Conservation (phyloP, 176 grass and related monocot genomes). For the Aegilops tauschii region DNA sequence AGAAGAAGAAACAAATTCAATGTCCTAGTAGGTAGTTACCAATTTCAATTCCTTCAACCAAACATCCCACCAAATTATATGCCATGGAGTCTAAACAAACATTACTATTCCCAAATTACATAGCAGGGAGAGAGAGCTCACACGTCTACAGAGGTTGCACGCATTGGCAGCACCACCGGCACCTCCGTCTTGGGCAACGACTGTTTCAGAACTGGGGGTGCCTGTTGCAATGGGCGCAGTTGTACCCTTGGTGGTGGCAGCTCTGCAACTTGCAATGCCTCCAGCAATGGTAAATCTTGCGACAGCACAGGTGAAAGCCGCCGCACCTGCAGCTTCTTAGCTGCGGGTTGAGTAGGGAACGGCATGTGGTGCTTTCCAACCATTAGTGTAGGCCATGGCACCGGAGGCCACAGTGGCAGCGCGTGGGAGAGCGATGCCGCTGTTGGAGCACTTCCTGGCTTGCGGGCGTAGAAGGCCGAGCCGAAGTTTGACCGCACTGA, state of each 20-base stretch:
- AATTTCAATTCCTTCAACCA: neutral
- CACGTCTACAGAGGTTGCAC: neutral
- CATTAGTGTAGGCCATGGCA: neutral
- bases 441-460: conserved; percentile 5
- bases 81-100: neutral
- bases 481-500: neutral
- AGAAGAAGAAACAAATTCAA: neutral
- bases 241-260: neutral
- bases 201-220: neutral
- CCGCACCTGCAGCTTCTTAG: conserved; percentile 20
- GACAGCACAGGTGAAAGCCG: neutral
- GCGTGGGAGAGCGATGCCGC: neutral
- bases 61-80: neutral
- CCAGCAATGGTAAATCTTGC: neutral
- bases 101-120: neutral
- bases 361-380: conserved; percentile 8
- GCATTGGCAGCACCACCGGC: neutral
- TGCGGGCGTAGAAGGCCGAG: neutral
- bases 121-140: neutral
- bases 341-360: neutral
- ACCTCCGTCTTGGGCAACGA: neutral
- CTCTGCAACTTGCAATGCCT: neutral
- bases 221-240: neutral
- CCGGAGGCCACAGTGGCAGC: neutral
- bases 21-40: neutral